phyloP scores from a whole-genome alignment of 495 filamentous ascomycete genomes.

The Tuber magnatum region DNA sequence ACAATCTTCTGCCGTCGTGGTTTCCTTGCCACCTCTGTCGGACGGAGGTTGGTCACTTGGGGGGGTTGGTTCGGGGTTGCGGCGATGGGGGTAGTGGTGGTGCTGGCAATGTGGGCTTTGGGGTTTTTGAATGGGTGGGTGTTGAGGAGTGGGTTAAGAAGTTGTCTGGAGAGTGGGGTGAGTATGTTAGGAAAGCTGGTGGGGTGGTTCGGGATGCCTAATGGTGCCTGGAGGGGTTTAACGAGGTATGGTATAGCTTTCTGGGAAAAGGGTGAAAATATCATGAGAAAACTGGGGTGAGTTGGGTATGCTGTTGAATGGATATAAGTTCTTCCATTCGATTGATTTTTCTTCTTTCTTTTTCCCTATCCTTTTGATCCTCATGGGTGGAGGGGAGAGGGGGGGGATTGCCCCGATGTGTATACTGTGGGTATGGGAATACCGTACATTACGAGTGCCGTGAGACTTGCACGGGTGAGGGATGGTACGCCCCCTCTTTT shows the following conservation, averaged over 20 bases:
- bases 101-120: not conserved
- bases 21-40: not conserved
- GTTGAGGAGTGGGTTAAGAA: not conserved
- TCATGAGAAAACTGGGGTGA: not conserved
- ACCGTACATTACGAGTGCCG: not conserved
- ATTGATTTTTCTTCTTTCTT: not conserved
- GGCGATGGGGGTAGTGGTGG: not conserved
- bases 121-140: not conserved
- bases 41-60: not conserved
- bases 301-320: not conserved
- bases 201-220: not conserved
- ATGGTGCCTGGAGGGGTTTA: not conserved
- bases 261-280: not conserved
- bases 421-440: not conserved
- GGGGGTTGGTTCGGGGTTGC: not conserved
- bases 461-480: not conserved
- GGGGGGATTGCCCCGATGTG: not conserved
- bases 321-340: not conserved
- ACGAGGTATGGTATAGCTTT: not conserved
- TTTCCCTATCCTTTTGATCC: not conserved
- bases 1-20: not conserved
- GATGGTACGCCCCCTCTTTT: not conserved
- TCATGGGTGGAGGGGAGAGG: not conserved
- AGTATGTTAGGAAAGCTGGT: not conserved
- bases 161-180: not conserved